Evolutionary conservation across 257 asterid species (phyloP).

Genomic region (Catharanthus roseus): DNA sequence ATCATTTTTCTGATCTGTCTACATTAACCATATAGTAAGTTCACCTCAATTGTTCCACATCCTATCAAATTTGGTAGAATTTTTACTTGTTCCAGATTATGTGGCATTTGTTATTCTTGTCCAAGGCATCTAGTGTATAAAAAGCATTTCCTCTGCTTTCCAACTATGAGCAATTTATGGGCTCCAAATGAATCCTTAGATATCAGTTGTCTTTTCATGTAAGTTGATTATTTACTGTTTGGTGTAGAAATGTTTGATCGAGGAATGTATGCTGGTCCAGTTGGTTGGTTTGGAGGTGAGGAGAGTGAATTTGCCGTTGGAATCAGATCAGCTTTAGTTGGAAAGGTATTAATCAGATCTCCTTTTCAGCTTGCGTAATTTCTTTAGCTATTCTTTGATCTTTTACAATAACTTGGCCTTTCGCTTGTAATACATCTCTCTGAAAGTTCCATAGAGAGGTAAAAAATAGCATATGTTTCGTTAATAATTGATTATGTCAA

Average conservation of each 20-base stretch:
- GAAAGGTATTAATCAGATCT: constrained; percentile 47
- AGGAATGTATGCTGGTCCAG: constrained; percentile 99
- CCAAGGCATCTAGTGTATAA: neutral
- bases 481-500: neutral
- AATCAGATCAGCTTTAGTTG: constrained; percentile 91
- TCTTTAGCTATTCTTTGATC: neutral
- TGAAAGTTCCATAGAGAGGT: neutral
- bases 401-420: neutral
- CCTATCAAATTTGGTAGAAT: neutral
- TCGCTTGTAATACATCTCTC: neutral
- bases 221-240: neutral
- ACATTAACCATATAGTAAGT: neutral
- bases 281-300: constrained; percentile 96
- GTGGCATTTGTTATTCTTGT: neutral
- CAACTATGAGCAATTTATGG: neutral
- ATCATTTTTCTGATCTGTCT: neutral
- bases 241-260: constrained; percentile 87
- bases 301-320: constrained; percentile 99
- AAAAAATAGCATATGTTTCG: neutral
- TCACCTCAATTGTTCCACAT: neutral
- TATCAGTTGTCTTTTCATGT: neutral
- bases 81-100: neutral
- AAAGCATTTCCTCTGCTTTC: neutral
- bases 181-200: neutral
- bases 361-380: neutral